Base-by-base conservation (phyloP, 1,284 basidiomycete species). In the Blastosporella zonata region DNA sequence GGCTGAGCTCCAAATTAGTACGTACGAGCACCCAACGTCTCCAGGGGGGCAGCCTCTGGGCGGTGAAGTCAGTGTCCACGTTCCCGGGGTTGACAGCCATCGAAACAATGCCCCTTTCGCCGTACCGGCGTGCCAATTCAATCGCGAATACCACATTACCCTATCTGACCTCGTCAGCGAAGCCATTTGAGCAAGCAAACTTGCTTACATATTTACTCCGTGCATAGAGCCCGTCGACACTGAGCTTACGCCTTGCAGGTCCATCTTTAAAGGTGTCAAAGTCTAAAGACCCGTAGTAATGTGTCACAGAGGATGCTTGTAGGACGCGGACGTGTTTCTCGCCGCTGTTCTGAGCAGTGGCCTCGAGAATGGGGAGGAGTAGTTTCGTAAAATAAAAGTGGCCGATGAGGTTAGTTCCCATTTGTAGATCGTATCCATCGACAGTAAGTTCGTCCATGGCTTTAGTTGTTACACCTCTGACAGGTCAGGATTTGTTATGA, bases 341-440 rank as follows among this genome's bases (percentile, higher is more conserved):
- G 0, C 62, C 52, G 17, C 59, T 59, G n/a, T 56, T 56, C 49
- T 67, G 59, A 8, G 71, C 63, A 1, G 65, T 63, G 4, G 62
- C 56, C n/a, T 70, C 54, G 1, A 81, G 64, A 1, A 64, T 56
- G 0, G 78, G 77, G 3, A 78, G 57, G 21, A 80, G 71, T 15
- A 71, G 64, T 17, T 62, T 58, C 3, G 80, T 78, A 43, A 82
- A 68, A 45, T 72, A 71, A 55, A 74, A 76, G 62, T 74, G 73
- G 55, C 72, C 74, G 18, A 83, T 61, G 25, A 74, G 70, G 57
- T 84, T 85, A 6, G 79, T 81, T 0, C 81, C 82, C 48, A 81
- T 82, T 56, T 82, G 79, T 2, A 82, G 59, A 38, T 84, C 79
- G 56, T 79, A 81, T 2, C 78, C 78, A 49, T 86, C 74, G 17